These are phyloP conservation scores for Thymus mandschuricus DNA, from an alignment of 257 asterid genomes.

Conservation along the genomic window DNA sequence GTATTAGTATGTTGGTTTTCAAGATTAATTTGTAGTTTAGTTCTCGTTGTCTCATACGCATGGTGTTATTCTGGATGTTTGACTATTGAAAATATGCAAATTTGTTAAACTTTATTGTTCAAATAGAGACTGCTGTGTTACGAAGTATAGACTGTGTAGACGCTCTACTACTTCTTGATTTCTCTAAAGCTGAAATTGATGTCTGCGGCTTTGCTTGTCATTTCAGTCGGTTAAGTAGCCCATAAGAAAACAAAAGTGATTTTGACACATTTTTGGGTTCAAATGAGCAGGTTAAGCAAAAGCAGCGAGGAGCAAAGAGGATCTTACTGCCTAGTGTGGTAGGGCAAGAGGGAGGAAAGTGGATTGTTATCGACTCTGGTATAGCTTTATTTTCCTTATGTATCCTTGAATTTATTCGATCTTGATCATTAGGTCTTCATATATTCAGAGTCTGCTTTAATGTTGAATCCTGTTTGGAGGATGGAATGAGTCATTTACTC, in stretches of 20 bases:
- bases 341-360: constrained; percentile 91
- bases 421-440: constrained; percentile 22
- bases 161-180: not conserved
- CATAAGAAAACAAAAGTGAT: not conserved
- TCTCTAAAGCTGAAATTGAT: not conserved
- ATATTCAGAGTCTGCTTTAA: not conserved
- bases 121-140: not conserved
- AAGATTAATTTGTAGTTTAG: not conserved
- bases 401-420: not conserved
- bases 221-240: constrained; percentile 10
- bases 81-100: not conserved
- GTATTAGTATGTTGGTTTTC: not conserved
- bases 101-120: not conserved
- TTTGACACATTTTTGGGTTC: constrained; percentile 30
- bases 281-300: constrained; percentile 80
- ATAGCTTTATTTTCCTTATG: constrained; percentile 9
- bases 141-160: not conserved
- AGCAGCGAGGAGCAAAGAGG: constrained; percentile 88
- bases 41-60: not conserved
- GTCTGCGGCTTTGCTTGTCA: not conserved
- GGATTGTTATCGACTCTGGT: constrained; percentile 97
- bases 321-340: constrained; percentile 87
- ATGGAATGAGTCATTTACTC: not conserved
- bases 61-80: not conserved
- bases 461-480: not conserved